Evolutionary conservation across 176 grass and related monocot genomes (phyloP), one percentile per base, ranked within the genome.

Genomic region (Musa troglodytarum): DNA sequence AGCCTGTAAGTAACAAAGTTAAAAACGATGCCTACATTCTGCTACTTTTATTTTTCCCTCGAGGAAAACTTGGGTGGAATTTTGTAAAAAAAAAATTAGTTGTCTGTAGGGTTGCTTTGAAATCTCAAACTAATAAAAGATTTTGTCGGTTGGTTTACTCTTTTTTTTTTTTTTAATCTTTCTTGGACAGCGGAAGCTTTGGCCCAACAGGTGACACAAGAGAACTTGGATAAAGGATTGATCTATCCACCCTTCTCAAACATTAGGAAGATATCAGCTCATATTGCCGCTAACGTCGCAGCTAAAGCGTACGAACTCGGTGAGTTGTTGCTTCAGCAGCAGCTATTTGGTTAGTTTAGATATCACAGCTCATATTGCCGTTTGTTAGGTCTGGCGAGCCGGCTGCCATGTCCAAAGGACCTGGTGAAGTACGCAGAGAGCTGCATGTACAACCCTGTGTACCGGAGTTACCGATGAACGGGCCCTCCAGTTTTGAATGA

Each of bases 261-360:
- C 59, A 96, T 96, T 81, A 86, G 92, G 69, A 96, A 91, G 74
- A 91, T 96, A 52, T 91, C 86, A 76, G 92, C 92, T 28, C 85
- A 88, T 50, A 91, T 96, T 76, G 88, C 88, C 55, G 92, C 92
- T 78, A 91, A 85, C 11, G 92, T 95, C 58, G 92, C 92, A 19
- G 88, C 92, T 24, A 95, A 91, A 87, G 92, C 92, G 69, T 91
- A 96, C 61, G 88, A 96, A 80, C 92, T 91, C 59, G 92, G 92
- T 96, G 8, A 83, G 74, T 74, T 68, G 56, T 50, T 22, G 68
- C 50, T 11, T 65, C 43, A 0, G 10, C 2, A 63, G 63, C 12
- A 26, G 65, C 69, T 78, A 70, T 10, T 74, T 26, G 68, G 12
- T 53, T 24, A 13, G 8, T 53, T n/a, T 29, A 53, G 20, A 14